Percentiles rank a stretch among this genome's conserved stretches.
Conservation (phyloP, 768 basidiomycete genomes). For the Leucosporidium creatinivorum region DNA sequence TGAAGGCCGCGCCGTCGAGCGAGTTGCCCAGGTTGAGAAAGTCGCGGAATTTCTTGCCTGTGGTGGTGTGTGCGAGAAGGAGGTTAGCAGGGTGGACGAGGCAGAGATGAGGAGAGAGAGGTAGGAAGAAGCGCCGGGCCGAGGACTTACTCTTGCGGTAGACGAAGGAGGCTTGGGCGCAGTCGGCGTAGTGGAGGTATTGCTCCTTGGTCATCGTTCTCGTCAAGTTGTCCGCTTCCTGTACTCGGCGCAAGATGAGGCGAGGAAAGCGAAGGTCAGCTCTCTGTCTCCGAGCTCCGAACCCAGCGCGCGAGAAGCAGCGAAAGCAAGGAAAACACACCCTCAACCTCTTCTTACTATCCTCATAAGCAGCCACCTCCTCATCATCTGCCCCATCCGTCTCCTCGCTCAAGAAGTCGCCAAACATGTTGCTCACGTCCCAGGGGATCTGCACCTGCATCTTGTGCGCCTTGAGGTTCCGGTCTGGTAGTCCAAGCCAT, state of each 20-base stretch:
- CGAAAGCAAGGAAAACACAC: slow-evolving; percentile 41
- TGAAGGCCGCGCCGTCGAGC: slow-evolving; percentile 51
- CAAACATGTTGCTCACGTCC: slow-evolving; percentile 88
- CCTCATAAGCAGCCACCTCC: slow-evolving; percentile 90
- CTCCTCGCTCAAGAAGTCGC: slow-evolving; percentile 68
- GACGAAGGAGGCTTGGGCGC: slow-evolving; percentile 91
- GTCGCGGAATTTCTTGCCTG: slow-evolving; percentile 89
- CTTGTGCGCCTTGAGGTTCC: slow-evolving; percentile 69
- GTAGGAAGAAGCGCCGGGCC: background rate
- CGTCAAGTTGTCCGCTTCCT: slow-evolving; percentile 94
- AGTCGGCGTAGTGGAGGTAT: slow-evolving; percentile 94
- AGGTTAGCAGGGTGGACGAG: background rate
- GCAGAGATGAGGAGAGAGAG: background rate
- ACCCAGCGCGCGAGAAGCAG: background rate
- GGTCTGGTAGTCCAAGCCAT: slow-evolving; percentile 35
- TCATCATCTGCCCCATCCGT: slow-evolving; percentile 96
- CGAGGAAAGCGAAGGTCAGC: background rate
- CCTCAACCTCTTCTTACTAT: slow-evolving; percentile 78
- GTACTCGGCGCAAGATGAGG: background rate
- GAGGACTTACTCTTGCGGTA: slow-evolving; percentile 74
- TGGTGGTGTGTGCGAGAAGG: background rate
- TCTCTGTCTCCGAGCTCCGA: background rate
- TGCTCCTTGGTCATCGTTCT: slow-evolving; percentile 94
- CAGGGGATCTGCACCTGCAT: slow-evolving; percentile 92
- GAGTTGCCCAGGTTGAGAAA: slow-evolving; percentile 82